Base-by-base conservation (phyloP, 2,329 filamentous ascomycete genomes). In the Colletotrichum salicis region DNA sequence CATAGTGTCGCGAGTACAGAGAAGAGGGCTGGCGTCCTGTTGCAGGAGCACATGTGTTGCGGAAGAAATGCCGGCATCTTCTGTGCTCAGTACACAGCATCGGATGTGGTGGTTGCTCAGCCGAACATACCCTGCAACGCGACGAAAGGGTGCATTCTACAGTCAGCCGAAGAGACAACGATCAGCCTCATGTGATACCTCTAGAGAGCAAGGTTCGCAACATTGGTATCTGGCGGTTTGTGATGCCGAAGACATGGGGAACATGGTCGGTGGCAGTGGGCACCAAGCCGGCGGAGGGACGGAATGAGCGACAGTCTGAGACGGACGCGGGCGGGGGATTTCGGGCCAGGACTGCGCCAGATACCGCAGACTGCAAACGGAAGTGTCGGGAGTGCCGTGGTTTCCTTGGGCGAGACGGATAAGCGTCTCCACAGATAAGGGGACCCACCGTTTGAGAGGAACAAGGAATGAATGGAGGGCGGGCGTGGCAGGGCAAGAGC, bases 371-470 rank as follows among this genome's bases (percentile, higher is more conserved):
- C 24, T 24, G 70, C 45, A 69, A 60, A 64, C 55, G 70, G 70
- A 72, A 64, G 35, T 59, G 29, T 57, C 70, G 70, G 60, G 13
- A 64, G 59, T 13, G 60, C 60, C 69, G 59, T 69, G 45, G 41
- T 29, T 45, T 35, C 63, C 27, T 27, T 35, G 13, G 51, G 12
- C 15, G 5, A 58, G 54, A 70, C 61, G 61, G 61, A 70, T 33
- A 64, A 64, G 51, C 27, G 27, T 15, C 37, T 51, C 24, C 22
- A 24, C 8, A 41, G 31, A 22, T 11, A 35, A 31, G 35, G 24
- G 27, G 56, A 56, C 24, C 33, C 27, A 45, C 63, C 60, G 60
- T 51, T 51, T 48, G 5, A 11, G 29, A 31, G 41, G 37, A 51
- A 27, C n/a, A 22, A 22, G 37, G 24, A 22, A 48, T 8, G 29